Base-by-base conservation (phyloP, 306 rosid species). In the Urtica urens region DNA sequence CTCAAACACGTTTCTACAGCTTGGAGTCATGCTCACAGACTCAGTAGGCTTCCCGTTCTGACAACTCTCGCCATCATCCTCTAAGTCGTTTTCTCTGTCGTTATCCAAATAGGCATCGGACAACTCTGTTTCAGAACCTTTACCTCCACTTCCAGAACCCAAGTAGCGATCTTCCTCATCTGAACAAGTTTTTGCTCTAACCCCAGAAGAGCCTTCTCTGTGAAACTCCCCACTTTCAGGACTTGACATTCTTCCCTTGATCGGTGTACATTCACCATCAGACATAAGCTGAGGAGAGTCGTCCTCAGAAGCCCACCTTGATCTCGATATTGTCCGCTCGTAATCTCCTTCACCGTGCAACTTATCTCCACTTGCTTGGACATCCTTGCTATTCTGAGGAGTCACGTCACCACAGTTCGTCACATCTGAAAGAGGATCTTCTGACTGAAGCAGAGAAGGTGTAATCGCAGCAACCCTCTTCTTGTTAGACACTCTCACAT, bases 1-100 rank as follows among this genome's bases (percentile, higher is more conserved):
- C 62, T 82, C 96, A 0, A 60, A 71, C 48, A 85, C 87, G 45
- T 75, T 79, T 69, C 94, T 65, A 63, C 94, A 82, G 60, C 81
- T 53, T 62, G 72, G 83, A 41, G 78, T 79, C 93, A 78, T 85
- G 72, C 79, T 79, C 34, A 68, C 59, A 24, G 63, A 49, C 10
- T 21, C 21, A 7, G 51, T 18, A 46, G 74, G 41, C 48, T 67
- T 63, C 3, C 59, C 61, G 14, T 14, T 44, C 4, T 42, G 51
- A 11, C 28, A 25, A 33, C 12, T n/a, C 28, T 59, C 70, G 21
- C 53, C 48, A 37, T 66, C 50, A 42, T 63, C 71, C 62, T 64
- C 75, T 5, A 66, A 60, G 39, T 62, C 76, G 0, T 67, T 58
- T 1, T 60, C 61, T 22, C 53, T 60, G 33, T 28, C 58, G 56